Conservation (phyloP, 345 rosid species). For the Pseudoturritis turrita region DNA sequence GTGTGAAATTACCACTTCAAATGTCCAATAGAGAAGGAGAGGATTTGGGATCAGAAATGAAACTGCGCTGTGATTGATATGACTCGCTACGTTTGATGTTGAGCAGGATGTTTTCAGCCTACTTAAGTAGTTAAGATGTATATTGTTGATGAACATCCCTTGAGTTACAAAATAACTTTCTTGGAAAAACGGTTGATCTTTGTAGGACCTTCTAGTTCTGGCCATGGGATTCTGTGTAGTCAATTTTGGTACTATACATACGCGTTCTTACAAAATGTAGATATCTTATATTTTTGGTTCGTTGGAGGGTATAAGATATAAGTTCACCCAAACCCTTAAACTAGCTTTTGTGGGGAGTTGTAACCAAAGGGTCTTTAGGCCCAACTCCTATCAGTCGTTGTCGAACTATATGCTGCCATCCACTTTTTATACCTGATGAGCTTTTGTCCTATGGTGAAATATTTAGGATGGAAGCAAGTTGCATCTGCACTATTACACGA, state of each 20-base stretch:
- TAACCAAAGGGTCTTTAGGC: not conserved
- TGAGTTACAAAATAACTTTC: not conserved
- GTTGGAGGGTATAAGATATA: no score
- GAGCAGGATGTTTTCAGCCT: not conserved
- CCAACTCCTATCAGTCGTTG: not conserved
- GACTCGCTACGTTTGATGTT: not conserved
- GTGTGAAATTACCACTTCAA: not conserved
- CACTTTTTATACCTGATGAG: not conserved
- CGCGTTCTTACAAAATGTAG: not conserved
- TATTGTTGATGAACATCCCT: not conserved
- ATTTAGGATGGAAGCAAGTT: not conserved
- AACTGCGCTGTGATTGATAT: not conserved
- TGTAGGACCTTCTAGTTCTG: not conserved
- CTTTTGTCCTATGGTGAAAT: not conserved
- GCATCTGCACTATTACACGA: not conserved
- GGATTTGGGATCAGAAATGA: not conserved
- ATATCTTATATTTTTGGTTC: not conserved
- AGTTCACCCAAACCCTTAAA: not conserved
- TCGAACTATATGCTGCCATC: not conserved
- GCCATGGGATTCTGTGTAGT: not conserved
- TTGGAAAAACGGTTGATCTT: not conserved
- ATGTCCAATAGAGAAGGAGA: not conserved
- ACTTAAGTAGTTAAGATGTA: not conserved
- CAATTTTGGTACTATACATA: not conserved
- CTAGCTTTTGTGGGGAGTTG: not conserved